A percentile compares a stretch with the other conserved stretches of the same genome.
Conservation (phyloP, 1,284 basidiomycete species). For the Puccinia triticina region DNA sequence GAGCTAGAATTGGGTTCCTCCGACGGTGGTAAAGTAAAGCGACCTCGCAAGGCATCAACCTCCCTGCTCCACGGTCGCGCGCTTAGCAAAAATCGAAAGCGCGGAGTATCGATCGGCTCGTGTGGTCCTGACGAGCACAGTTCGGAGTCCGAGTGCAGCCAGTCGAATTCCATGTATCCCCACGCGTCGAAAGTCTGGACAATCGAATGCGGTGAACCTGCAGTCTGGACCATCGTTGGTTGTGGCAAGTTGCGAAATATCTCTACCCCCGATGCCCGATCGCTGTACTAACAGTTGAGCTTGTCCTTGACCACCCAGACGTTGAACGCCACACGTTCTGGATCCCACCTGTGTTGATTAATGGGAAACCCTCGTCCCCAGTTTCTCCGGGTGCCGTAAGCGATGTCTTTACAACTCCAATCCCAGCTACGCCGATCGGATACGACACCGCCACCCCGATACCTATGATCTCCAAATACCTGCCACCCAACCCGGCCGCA, state of each 20-base stretch:
- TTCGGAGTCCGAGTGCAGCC: constrained; percentile 43
- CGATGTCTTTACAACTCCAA: constrained; percentile 57
- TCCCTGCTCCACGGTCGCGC: constrained; percentile 43
- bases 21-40: constrained; percentile 58
- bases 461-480: constrained; percentile 38
- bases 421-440: constrained; percentile 62
- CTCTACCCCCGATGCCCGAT: background rate
- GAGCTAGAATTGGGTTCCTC: constrained; percentile 53
- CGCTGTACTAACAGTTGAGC: constrained; percentile 47
- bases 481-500: constrained; percentile 3
- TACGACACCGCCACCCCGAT: constrained; percentile 54
- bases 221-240: constrained; percentile 90
- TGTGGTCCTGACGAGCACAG: constrained; percentile 50
- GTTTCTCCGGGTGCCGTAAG: constrained; percentile 51
- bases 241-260: constrained; percentile 71
- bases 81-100: constrained; percentile 10
- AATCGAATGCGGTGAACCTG: constrained; percentile 67
- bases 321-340: constrained; percentile 61
- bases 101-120: constrained; percentile 22
- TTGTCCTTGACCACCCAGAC: constrained; percentile 61
- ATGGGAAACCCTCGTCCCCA: constrained; percentile 52
- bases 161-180: constrained; percentile 1
- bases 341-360: constrained; percentile 58
- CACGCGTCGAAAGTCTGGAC: constrained; percentile 52
- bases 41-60: constrained; percentile 57